Base-by-base conservation (phyloP, 2,329 filamentous ascomycete genomes). In the Ceratocystis cubensis region DNA sequence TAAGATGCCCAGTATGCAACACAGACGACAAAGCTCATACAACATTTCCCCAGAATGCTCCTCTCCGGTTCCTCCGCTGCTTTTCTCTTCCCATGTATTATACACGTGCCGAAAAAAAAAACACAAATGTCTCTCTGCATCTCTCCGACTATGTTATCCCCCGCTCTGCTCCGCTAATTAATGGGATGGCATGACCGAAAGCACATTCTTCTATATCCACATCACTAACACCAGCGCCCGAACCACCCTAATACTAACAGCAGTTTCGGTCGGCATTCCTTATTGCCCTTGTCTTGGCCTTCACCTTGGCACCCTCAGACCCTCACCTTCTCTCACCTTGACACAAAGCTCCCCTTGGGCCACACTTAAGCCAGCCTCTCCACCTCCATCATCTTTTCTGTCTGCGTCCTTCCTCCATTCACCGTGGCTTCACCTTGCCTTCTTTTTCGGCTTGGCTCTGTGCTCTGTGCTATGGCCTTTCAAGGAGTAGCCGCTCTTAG, bases 401-500 rank as follows among this genome's bases (percentile, higher is more conserved):
- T 28, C 30, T 57, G 22, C 7, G 3, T 4, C 53, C 10, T 59
- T 13, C 17, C 53, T 33, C 33, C 53, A n/a, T 59, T 59, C 53
- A 59, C 53, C 53, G 53, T 59, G 53, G 28, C 53, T 59, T 59
- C 53, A 59, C 53, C 53, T 59, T 59, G 53, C 15, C 13, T 59
- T 30, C 53, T 59, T 59, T 30, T 22, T 25, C 20, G 48, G 20
- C 48, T 53, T 53, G 48, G 48, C 22, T 53, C 48, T 59, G 53
- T 41, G 25, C 28, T 30, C 28, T 22, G 53, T 25, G 53, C 53
- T 59, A n/a, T 59, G 25, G 53, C 15, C 22, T 25, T 53, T 28
- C 48, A 59, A 59, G 25, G 28, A 30, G 53, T 25, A 33, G 53
- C 53, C 53, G 53, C 53, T 33, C 13, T 30, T 59, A 33, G 53